Percentiles rank a stretch among this genome's conserved stretches.
These are phyloP conservation scores for Aspergillus nidulans DNA, from an alignment of 495 filamentous ascomycete species.

Conservation along the genomic window DNA sequence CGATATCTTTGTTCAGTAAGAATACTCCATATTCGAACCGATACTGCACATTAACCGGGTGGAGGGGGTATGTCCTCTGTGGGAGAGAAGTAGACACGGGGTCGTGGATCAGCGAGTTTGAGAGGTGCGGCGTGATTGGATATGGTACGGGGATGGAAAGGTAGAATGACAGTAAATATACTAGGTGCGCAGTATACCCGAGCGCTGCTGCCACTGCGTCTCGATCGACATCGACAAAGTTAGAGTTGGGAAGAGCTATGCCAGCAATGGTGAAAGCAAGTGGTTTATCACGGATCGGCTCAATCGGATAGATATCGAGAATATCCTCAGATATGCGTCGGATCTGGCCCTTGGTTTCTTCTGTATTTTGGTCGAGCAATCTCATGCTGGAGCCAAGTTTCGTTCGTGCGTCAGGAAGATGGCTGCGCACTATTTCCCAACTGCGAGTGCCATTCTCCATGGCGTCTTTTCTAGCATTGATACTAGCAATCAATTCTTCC, in stretches of 20 bases:
- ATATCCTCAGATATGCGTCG: constrained; percentile 84
- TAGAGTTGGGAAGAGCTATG: constrained; percentile 71
- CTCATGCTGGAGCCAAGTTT: constrained; percentile 53
- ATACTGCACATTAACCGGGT: constrained; percentile 70
- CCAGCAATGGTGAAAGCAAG: constrained; percentile 75
- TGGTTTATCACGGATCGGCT: constrained; percentile 55
- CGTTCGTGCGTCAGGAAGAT: constrained; percentile 49
- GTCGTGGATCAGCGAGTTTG: constrained; percentile 73
- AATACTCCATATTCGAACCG: constrained; percentile 96
- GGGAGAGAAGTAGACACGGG: constrained; percentile 65
- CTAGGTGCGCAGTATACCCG: constrained; percentile 73
- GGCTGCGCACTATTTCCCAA: constrained; percentile 49
- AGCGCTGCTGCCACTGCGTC: constrained; percentile 75
- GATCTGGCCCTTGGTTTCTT: constrained; percentile 71
- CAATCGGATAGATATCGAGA: constrained; percentile 71
- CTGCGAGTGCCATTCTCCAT: constrained; percentile 58
- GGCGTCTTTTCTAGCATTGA: constrained; percentile 58
- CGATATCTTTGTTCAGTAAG: constrained; percentile 88
- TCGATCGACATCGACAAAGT: constrained; percentile 60
- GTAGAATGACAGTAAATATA: constrained; percentile 77
- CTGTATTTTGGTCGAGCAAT: constrained; percentile 51
- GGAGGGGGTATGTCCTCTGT: constrained; percentile 74
- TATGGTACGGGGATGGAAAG: constrained; percentile 76
- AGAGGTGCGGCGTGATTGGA: constrained; percentile 65
- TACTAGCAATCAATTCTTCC: constrained; percentile 60